A percentile compares a stretch with the other conserved stretches of the same genome.
These are phyloP conservation scores for Globisporangium cystogenes DNA, from an alignment of 352 stramenopile genomes.

Conservation along the genomic window DNA sequence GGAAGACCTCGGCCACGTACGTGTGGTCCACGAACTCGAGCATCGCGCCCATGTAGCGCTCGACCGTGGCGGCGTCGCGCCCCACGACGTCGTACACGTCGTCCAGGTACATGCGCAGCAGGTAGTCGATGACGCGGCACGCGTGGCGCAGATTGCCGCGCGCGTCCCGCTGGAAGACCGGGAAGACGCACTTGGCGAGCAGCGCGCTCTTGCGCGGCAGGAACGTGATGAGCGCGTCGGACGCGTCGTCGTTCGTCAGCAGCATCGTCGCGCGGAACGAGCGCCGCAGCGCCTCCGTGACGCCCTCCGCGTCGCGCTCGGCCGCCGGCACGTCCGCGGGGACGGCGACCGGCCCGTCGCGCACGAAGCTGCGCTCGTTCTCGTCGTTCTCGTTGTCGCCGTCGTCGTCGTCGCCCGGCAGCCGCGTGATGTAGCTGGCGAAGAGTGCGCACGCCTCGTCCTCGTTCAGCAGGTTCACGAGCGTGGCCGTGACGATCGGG, in stretches of 20 bases:
- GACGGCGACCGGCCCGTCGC: background rate
- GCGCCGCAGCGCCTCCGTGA: conserved; percentile 58
- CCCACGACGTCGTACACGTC: conserved; percentile 86
- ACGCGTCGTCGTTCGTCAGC: conserved; percentile 81
- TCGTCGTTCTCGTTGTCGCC: conserved; percentile 1
- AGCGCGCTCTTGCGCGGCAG: conserved; percentile 74
- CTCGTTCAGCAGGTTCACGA: conserved; percentile 54
- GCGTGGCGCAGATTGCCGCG: conserved; percentile 81
- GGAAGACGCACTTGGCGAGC: conserved; percentile 77
- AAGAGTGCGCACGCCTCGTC: conserved; percentile 63
- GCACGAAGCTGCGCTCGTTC: conserved; percentile 4
- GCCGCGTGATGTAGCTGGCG: conserved; percentile 53
- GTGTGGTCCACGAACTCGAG: conserved; percentile 75
- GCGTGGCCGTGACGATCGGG: conserved; percentile 37
- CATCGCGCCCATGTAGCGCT: conserved; percentile 84
- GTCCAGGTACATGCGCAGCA: conserved; percentile 83
- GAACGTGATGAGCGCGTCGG: conserved; percentile 76
- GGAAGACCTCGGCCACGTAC: conserved; percentile 80
- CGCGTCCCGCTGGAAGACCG: conserved; percentile 63
- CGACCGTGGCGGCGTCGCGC: conserved; percentile 42
- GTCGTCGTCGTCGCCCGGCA: conserved; percentile 20
- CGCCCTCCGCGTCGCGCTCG: conserved; percentile 25
- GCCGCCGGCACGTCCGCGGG: background rate
- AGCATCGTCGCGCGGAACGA: conserved; percentile 88
- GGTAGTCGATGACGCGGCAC: conserved; percentile 83